phyloP scores from a whole-genome alignment of 768 basidiomycete species.

The Leccinum aurantiacum region DNA sequence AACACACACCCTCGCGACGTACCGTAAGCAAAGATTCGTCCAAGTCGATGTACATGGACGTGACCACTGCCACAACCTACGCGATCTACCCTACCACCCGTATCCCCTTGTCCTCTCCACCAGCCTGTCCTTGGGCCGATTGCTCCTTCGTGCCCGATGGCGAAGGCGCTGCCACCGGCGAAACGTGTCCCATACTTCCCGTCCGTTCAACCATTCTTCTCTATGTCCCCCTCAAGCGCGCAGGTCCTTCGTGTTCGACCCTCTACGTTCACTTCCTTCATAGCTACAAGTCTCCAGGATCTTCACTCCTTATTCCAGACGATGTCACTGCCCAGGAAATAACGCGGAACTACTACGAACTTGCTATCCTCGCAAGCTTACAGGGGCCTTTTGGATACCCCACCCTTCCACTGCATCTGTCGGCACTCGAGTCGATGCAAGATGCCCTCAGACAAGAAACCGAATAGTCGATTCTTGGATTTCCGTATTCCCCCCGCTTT shows the following conservation, averaged over 20 bases:
- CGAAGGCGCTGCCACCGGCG: slow-evolving; percentile 19
- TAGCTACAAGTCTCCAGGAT: slow-evolving; percentile 42
- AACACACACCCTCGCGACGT: slow-evolving; percentile 29
- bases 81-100: slow-evolving; percentile 44
- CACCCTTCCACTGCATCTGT: slow-evolving; percentile 70
- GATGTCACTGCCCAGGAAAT: slow-evolving; percentile 50
- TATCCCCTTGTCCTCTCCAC: slow-evolving; percentile 44
- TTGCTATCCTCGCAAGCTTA: slow-evolving; percentile 55
- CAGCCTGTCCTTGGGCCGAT: slow-evolving; percentile 25
- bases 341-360: slow-evolving; percentile 66
- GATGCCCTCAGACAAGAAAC: slow-evolving; percentile 35
- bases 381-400: slow-evolving; percentile 48
- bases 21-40: slow-evolving; percentile 31
- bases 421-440: slow-evolving; percentile 65
- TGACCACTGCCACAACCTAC: slow-evolving; percentile 46
- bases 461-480: slow-evolving; percentile 17
- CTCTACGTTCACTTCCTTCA: slow-evolving; percentile 63
- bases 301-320: slow-evolving; percentile 36
- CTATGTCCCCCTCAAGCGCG: slow-evolving; percentile 45
- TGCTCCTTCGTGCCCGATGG: slow-evolving; percentile 36
- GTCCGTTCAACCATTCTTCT: slow-evolving; percentile 59
- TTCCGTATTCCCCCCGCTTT: slow-evolving; percentile 1
- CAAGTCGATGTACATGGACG: slow-evolving; percentile 35
- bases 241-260: slow-evolving; percentile 44
- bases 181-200: slow-evolving; percentile 48